Conservation (phyloP, 495 filamentous ascomycete genomes). For the Durotheca rogersii region DNA sequence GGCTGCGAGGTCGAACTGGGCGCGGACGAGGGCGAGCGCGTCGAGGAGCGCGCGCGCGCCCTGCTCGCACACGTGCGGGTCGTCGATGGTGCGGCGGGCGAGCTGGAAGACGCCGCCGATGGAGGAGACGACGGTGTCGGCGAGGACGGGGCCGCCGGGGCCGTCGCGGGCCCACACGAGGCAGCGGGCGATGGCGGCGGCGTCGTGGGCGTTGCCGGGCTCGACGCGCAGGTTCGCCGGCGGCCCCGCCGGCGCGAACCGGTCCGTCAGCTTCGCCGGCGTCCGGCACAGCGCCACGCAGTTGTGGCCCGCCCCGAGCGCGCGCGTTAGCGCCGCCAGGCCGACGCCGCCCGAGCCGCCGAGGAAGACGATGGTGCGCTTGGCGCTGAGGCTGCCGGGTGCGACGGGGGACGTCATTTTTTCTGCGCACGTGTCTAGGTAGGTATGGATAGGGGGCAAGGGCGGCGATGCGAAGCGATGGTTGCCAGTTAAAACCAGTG, state of each 20-base stretch:
- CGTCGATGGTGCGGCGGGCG: constrained; percentile 43
- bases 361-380: constrained; percentile 54
- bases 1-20: too few species aligned
- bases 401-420: constrained; percentile 9
- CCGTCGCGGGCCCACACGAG: too few species aligned
- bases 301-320: constrained; percentile 53
- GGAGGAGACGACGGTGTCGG: constrained; percentile 49
- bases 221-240: constrained; percentile 49
- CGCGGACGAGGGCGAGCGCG: constrained; percentile 38
- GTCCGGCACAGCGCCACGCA: constrained; percentile 60
- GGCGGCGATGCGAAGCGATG: too few species aligned
- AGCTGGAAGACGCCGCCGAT: constrained; percentile 45
- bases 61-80: constrained; percentile 59
- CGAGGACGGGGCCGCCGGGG: constrained; percentile 16
- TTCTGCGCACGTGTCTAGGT: too few species aligned
- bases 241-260: constrained; percentile 40
- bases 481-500: too few species aligned
- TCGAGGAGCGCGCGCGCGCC: constrained; percentile 50
- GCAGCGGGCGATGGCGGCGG: constrained; percentile 42
- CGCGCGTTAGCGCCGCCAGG: constrained; percentile 47
- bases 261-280: constrained; percentile 58
- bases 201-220: constrained; percentile 54
- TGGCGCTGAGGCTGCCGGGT: constrained; percentile 2
- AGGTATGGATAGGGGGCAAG: too few species aligned
- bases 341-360: constrained; percentile 57